Evolutionary conservation across 495 filamentous ascomycete species (phyloP), one percentile per base, ranked within the genome.

Genomic region (Penicillium cosmopolitanum): DNA sequence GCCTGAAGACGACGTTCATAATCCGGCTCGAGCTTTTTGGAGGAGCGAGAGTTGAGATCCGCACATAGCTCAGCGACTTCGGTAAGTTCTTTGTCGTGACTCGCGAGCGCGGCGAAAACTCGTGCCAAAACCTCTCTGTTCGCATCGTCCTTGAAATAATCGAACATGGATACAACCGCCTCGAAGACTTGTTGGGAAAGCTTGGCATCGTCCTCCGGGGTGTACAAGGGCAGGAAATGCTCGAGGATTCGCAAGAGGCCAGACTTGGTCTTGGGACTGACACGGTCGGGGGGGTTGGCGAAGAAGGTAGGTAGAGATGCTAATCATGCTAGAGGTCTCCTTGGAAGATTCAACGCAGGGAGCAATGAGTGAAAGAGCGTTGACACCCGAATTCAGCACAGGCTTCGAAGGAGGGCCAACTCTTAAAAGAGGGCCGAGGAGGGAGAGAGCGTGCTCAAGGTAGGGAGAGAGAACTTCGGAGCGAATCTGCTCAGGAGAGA

Each of bases 231-330:
- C 35, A 93, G 77, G 67, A 96, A 92, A 64, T 89, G 85, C 62
- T 92, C 81, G 16, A 96, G 66, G 44, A 89, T 89, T 34, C 84
- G 77, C 54, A 98, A 73, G 19, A 97, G 77, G 23, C 88, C 87
- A 19, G 87, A 86, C 73, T 98, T 98, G 2, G 87, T 90, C 72
- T 84, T 91, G 2, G 91, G 89, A 58, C 81, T 91, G 35, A 98
- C 91, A 60, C 87, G 82, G 48, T 88, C 85, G 15, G 87, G 81
- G 81, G 16, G 95, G 93, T 65, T 97, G 92, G 51, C 88, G 85
- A 13, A 98, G 83, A 31, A 98, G 82, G 73, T 89, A 94, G 8
- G 85, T 84, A 0, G 86, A 87, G 50, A 93, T 90, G 50, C 86
- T 85, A 31, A 95, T 80, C 51, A 97, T 76, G 61, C 87, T 88